Base-by-base conservation (phyloP, 768 basidiomycete genomes). In the Hysterangium stoloniferum region DNA sequence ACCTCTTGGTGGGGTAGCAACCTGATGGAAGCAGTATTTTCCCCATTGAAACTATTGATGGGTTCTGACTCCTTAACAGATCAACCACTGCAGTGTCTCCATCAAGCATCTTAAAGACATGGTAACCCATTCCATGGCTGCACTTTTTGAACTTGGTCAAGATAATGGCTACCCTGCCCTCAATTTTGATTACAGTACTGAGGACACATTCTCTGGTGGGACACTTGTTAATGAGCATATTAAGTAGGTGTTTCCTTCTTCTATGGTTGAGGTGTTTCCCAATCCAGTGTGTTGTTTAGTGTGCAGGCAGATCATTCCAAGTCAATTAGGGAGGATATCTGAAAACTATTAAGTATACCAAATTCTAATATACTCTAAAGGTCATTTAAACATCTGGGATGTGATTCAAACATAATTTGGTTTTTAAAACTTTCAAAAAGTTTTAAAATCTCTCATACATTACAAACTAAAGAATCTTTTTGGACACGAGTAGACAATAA, bases 41-140 rank as follows among this genome's bases (percentile, higher is more conserved):
- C n/a, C n/a, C n/a, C n/a, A n/a, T n/a, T n/a, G n/a, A n/a, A n/a
- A n/a, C n/a, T n/a, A n/a, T n/a, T n/a, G n/a, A n/a, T n/a, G n/a
- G n/a, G n/a, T n/a, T 15, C 19, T 42, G 1, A 86, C 82, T 61
- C 71, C 80, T 1, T 69, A 69, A 24, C 80, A 72, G 43, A 86
- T 93, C 15, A 66, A 74, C 41, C 86, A 91, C 61, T 80, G 80
- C 34, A 81, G 78, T 2, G 84, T 93, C 45, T 73, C 84, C 0
- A 69, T 73, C 55, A 61, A 71, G 3, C 77, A 86, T 4, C 65
- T 86, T 4, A 79, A 83, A 48, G 89, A 93, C 61, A 90, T 91
- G 86, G 81, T 78, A 65, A 63, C 60, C 59, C 59, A 71, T 24
- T 62, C 67, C 27, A 37, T 68, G 38, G 59, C 60, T 15, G 45